Percentiles rank a stretch among this genome's conserved stretches.
These are phyloP conservation scores for Macaranga tanarius DNA, from an alignment of 441 rosid species.

Conservation along the genomic window DNA sequence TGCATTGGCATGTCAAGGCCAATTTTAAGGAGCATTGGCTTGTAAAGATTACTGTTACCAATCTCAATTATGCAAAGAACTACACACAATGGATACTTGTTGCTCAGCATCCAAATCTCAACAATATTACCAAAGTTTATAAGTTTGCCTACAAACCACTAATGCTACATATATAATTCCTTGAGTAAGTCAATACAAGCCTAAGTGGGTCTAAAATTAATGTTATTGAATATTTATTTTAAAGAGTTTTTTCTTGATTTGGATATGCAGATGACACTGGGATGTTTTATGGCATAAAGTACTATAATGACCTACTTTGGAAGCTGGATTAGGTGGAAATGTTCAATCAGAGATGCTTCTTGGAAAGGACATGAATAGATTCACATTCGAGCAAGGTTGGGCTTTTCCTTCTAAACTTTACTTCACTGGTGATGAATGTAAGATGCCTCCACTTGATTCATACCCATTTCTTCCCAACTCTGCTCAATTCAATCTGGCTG, in stretches of 20 bases:
- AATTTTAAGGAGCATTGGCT: constrained; percentile 54
- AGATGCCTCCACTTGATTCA: constrained; percentile 15
- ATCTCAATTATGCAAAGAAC: constrained; percentile 48
- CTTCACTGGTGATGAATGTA: constrained; percentile 29
- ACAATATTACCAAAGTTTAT: constrained; percentile 44
- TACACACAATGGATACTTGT: constrained; percentile 53
- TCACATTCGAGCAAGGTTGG: constrained; percentile 57
- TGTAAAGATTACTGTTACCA: constrained; percentile 43
- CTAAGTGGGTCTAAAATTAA: not conserved
- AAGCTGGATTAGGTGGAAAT: constrained; percentile 51
- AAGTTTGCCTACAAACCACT: constrained; percentile 48
- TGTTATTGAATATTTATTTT: no score
- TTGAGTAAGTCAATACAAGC: constrained; percentile 30
- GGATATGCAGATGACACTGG: constrained; percentile 53
- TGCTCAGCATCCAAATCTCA: constrained; percentile 48
- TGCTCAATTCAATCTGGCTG: not conserved
- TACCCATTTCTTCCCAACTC: constrained; percentile 15
- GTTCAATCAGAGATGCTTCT: constrained; percentile 53
- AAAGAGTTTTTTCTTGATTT: not conserved
- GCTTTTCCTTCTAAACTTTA: constrained; percentile 51
- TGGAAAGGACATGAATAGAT: constrained; percentile 40
- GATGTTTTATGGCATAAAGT: constrained; percentile 58
- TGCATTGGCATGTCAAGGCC: constrained; percentile 56
- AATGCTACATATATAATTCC: constrained; percentile 29
- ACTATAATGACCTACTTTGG: constrained; percentile 43